Percentiles rank a stretch among this genome's conserved stretches.
phyloP scores from a whole-genome alignment of 2,329 filamentous ascomycete genomes.

The Pyrenophora teres region DNA sequence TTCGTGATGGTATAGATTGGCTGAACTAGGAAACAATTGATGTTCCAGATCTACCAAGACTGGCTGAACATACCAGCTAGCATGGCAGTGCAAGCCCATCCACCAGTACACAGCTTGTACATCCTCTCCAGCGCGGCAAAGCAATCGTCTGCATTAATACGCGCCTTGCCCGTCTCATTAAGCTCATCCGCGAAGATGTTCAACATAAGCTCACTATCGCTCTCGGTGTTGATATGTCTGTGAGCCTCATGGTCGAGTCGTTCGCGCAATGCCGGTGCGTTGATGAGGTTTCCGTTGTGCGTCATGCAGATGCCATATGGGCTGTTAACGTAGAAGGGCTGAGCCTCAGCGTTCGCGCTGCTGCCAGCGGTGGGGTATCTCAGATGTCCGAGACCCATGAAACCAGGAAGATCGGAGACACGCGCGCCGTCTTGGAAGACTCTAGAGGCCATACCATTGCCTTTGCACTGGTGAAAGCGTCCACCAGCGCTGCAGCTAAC shows the following conservation, averaged over 20 bases:
- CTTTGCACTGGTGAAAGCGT: constrained; percentile 86
- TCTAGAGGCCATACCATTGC: constrained; percentile 82
- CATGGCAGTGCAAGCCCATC: constrained; percentile 82
- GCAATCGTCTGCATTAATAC: constrained; percentile 77
- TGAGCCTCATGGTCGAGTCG: constrained; percentile 79
- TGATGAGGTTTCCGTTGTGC: constrained; percentile 89
- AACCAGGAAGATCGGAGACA: constrained; percentile 76
- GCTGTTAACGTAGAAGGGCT: constrained; percentile 89
- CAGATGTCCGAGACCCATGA: constrained; percentile 84
- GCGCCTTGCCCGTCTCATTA: constrained; percentile 78
- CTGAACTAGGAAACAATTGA: background rate
- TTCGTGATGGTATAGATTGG: background rate
- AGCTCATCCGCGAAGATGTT: constrained; percentile 87
- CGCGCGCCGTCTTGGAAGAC: constrained; percentile 82
- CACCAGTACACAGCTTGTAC: constrained; percentile 74
- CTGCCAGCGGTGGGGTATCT: constrained; percentile 90
- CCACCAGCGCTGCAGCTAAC: constrained; percentile 75
- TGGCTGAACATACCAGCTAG: constrained; percentile 62
- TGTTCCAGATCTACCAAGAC: background rate
- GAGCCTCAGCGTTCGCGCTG: constrained; percentile 80
- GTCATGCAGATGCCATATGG: constrained; percentile 82
- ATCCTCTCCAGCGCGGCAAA: constrained; percentile 73
- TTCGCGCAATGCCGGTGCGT: constrained; percentile 69
- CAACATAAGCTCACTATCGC: constrained; percentile 83
- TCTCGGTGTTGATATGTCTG: constrained; percentile 88